phyloP scores from a whole-genome alignment of 192 early-diverging fungal genomes.

The Chytriomyces sp. region DNA sequence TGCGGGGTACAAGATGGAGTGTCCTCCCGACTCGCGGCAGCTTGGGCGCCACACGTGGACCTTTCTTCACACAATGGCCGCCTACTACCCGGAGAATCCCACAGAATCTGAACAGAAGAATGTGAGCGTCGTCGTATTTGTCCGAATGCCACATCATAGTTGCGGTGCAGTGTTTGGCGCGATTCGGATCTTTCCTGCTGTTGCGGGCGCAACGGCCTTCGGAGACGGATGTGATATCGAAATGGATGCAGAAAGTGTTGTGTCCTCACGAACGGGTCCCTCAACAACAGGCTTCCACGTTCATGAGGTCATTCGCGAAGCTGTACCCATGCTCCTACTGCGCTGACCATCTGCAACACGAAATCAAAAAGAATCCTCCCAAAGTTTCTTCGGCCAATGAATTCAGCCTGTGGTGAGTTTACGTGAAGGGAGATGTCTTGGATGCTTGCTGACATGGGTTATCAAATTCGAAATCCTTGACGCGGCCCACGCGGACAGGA shows the following conservation, averaged over 20 bases:
- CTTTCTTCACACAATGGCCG: slow-evolving; percentile 95
- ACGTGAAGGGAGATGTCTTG: not conserved
- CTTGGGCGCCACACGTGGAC: slow-evolving; percentile 96
- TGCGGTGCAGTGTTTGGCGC: too few relatives aligned
- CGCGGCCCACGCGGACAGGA: not conserved
- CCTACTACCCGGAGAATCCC: slow-evolving; percentile 89
- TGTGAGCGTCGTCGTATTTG: slow-evolving; percentile 76
- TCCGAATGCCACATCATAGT: too few relatives aligned
- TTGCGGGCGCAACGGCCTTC: too few relatives aligned
- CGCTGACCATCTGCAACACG: slow-evolving; percentile 79
- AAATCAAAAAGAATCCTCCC: slow-evolving; percentile 77
- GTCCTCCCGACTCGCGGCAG: slow-evolving; percentile 79
- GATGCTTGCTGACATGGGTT: not conserved
- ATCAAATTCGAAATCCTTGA: not conserved
- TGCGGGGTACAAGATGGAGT: slow-evolving; percentile 30
- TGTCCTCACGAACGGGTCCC: too few relatives aligned
- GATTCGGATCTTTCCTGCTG: too few relatives aligned
- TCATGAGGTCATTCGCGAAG: slow-evolving; percentile 66
- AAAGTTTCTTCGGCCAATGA: slow-evolving; percentile 66
- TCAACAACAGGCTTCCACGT: slow-evolving; percentile 15
- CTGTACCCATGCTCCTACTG: slow-evolving; percentile 94
- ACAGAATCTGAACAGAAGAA: slow-evolving; percentile 66
- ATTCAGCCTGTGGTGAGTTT: slow-evolving; percentile 71
- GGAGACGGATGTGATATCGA: too few relatives aligned
- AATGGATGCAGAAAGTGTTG: too few relatives aligned